A percentile compares a stretch with the other conserved stretches of the same genome.
Conservation (phyloP, 2,329 filamentous ascomycete genomes). For the Epichloe amarillans region DNA sequence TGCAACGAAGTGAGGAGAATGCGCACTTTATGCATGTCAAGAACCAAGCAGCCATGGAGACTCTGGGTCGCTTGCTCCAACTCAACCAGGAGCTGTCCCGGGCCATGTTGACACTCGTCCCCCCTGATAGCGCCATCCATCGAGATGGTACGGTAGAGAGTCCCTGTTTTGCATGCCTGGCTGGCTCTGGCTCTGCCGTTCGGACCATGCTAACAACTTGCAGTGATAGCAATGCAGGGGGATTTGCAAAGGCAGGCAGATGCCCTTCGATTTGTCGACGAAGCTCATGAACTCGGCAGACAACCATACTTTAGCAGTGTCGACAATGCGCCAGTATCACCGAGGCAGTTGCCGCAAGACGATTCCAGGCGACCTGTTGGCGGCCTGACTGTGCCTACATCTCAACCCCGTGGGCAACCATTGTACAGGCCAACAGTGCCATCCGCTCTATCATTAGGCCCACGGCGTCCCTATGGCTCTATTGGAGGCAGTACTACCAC, state of each 20-base stretch:
- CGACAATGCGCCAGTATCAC: conserved; percentile 72
- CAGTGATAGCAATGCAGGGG: conserved; percentile 42
- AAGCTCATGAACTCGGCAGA: conserved; percentile 54
- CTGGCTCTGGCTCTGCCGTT: neutral
- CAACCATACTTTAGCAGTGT: conserved; percentile 53
- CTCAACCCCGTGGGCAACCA: conserved; percentile 43
- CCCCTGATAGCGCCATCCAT: conserved; percentile 59
- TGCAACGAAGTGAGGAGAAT: conserved; percentile 74
- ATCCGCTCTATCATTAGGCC: conserved; percentile 65
- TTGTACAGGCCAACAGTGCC: conserved; percentile 68
- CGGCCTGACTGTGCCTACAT: conserved; percentile 49
- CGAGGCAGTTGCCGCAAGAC: conserved; percentile 74
- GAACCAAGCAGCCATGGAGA: conserved; percentile 71
- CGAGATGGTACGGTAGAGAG: conserved; percentile 55
- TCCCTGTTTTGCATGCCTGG: conserved; percentile 10
- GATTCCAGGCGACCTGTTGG: conserved; percentile 58
- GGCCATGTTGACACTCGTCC: conserved; percentile 62
- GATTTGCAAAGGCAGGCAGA: conserved; percentile 51
- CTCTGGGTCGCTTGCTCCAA: conserved; percentile 54
- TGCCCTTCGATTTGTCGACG: conserved; percentile 41
- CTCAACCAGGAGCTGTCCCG: conserved; percentile 78
- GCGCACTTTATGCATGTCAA: conserved; percentile 67
- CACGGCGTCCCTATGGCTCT: conserved; percentile 72
- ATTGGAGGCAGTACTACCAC: conserved; percentile 59
- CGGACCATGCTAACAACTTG: neutral